Percentiles rank a stretch among this genome's conserved stretches.
phyloP scores from a whole-genome alignment of 441 rosid genomes.

The Omphalea diandra region DNA sequence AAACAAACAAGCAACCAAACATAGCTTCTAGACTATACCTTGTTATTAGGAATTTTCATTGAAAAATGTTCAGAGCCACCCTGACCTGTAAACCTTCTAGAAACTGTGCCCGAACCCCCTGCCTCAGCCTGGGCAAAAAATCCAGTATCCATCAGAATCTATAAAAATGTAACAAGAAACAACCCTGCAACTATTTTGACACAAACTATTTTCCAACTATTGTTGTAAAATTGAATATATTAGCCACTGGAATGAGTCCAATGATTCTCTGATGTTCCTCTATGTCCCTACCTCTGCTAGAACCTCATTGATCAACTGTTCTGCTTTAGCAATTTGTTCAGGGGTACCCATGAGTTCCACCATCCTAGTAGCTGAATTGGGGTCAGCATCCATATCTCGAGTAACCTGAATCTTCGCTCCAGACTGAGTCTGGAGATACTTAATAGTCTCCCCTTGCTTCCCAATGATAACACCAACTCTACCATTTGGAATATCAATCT shows the following conservation, averaged over 20 bases:
- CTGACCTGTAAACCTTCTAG: slow-evolving; percentile 74
- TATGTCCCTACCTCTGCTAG: slow-evolving; percentile 63
- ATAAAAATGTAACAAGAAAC: background rate
- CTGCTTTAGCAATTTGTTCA: slow-evolving; percentile 85
- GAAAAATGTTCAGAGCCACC: slow-evolving; percentile 75
- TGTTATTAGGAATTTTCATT: slow-evolving; percentile 80
- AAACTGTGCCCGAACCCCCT: slow-evolving; percentile 76
- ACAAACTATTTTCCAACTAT: background rate
- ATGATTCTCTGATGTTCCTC: too few relatives aligned
- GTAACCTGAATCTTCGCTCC: slow-evolving; percentile 99
- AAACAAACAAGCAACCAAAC: slow-evolving; percentile 15
- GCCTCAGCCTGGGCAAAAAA: slow-evolving; percentile 73
- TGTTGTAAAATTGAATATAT: background rate
- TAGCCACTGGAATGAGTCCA: background rate
- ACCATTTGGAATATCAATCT: slow-evolving; percentile 84
- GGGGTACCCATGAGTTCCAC: slow-evolving; percentile 86
- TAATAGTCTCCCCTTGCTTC: slow-evolving; percentile 94
- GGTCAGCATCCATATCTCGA: slow-evolving; percentile 91
- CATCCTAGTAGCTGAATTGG: slow-evolving; percentile 55
- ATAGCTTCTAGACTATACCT: slow-evolving; percentile 42
- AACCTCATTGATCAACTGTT: slow-evolving; percentile 83
- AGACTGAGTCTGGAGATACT: slow-evolving; percentile 84
- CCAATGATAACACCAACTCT: slow-evolving; percentile 99
- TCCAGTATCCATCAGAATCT: background rate
- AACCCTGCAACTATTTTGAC: background rate